These are phyloP conservation scores for Curvularia lunata DNA, from an alignment of 2,329 filamentous ascomycete genomes.

Conservation along the genomic window DNA sequence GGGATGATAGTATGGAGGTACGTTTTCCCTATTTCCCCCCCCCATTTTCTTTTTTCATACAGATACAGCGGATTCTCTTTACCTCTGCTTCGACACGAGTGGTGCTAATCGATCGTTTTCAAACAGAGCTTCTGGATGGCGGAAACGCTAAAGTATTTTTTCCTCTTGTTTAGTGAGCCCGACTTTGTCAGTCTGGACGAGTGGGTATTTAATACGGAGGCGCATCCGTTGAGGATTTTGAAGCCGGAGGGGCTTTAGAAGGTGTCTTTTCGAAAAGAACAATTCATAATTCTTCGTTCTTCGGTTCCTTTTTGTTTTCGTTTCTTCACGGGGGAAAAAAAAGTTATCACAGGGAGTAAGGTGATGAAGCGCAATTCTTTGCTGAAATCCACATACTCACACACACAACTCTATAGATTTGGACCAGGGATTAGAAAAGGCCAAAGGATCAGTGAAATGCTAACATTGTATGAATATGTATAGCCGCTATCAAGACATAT, in stretches of 20 bases:
- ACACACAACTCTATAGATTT: neutral
- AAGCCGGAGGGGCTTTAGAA: neutral
- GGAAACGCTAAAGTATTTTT: neutral
- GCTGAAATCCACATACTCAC: too few species aligned
- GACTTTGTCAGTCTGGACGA: neutral
- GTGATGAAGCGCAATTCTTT: too few species aligned
- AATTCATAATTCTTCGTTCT: neutral
- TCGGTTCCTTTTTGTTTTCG: neutral
- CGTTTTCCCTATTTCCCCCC: conserved; percentile 4
- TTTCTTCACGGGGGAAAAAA: neutral
- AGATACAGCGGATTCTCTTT: neutral
- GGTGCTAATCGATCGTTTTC: neutral
- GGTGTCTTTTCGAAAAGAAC: neutral
- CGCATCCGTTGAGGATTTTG: neutral
- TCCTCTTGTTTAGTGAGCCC: neutral
- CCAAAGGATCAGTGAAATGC: neutral
- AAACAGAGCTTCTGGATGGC: conserved; percentile 1
- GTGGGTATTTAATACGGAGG: neutral
- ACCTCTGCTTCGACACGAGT: neutral
- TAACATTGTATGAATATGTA: neutral
- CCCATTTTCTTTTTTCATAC: neutral
- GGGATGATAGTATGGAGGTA: conserved; percentile 55
- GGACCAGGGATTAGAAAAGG: neutral
- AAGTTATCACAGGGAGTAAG: neutral
- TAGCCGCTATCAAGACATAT: neutral